Evolutionary conservation across 768 basidiomycete species (phyloP), one percentile per base, ranked within the genome.

Genomic region (Tephrocybe rancida): DNA sequence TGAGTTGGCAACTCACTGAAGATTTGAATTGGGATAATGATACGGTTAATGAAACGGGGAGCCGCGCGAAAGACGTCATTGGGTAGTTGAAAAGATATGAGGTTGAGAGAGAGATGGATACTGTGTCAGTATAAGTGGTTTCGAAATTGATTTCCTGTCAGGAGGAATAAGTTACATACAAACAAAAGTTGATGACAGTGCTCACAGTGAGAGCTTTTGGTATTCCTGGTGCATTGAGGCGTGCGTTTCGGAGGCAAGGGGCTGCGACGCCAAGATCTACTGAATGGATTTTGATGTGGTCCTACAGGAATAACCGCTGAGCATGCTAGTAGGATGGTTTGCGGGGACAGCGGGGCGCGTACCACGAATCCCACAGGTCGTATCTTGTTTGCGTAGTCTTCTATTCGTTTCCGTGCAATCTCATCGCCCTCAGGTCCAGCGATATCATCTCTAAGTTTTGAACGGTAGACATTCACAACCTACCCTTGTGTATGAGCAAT

Each of bases 31-130:
- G 73, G 13, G 88, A 87, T 41, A 92, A 75, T 0, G 88, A 87
- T 42, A 93, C 85, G 0, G 89, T 89, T 42, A 95, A 74, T 18
- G 88, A 90, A 47, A 92, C 84, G 5, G 92, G 92, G 32, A 94
- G 78, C 27, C 88, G 85, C 3, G 90, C 91, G 64, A 93, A 92
- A 34, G 83, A 93, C 26, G 78, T 76, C 80, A 81, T 90, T 54
- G 84, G 94, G 70, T 89, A 97, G 73, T 86, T 94, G 78, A 84
- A 93, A 52, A 87, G 82, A 69, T 85, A 92, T 52, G 84, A 92
- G 22, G 83, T 96, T 55, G 83, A 98, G 52, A 86, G 79, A 22
- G 86, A 95, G 58, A 98, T 74, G 2, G 94, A 92, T 37, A 94
- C 61, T 7, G 85, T 84, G 68, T 98, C 97, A 5, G 79, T 78